phyloP scores from a whole-genome alignment of 1,284 basidiomycete genomes.

The Fomitopsis palustris region DNA sequence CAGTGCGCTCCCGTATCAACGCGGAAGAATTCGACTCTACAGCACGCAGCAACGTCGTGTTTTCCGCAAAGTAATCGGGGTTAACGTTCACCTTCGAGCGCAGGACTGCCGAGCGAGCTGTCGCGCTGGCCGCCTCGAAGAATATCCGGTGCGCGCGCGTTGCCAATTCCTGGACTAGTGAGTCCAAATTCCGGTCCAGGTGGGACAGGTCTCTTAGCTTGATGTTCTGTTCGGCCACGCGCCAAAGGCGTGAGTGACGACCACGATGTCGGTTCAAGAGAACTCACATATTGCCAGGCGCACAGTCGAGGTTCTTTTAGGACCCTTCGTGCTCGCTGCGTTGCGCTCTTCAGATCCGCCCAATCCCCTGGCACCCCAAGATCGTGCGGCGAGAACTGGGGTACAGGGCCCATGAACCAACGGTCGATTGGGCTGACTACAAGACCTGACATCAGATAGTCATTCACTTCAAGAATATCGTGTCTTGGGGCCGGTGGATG shows the following conservation, averaged over 20 bases:
- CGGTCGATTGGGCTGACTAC: conserved; percentile 65
- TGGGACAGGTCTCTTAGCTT: conserved; percentile 47
- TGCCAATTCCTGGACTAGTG: conserved; percentile 59
- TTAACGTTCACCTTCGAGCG: conserved; percentile 7
- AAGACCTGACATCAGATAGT: conserved; percentile 72
- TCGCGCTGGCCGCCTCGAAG: conserved; percentile 56
- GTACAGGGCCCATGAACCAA: conserved; percentile 70
- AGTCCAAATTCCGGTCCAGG: conserved; percentile 68
- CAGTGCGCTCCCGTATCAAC: conserved; percentile 51
- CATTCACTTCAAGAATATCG: conserved; percentile 77
- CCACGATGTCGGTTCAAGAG: not conserved
- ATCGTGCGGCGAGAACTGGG: conserved; percentile 53
- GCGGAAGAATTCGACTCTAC: conserved; percentile 10
- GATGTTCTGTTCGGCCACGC: conserved; percentile 38
- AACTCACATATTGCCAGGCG: conserved; percentile 23
- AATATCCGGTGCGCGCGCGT: conserved; percentile 60
- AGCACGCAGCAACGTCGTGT: conserved; percentile 6
- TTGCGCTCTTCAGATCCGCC: conserved; percentile 22
- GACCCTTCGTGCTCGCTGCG: conserved; percentile 45
- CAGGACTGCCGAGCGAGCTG: conserved; percentile 55
- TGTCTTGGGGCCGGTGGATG: conserved; percentile 48
- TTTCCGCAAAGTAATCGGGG: conserved; percentile 4
- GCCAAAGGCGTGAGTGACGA: not conserved
- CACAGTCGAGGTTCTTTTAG: conserved; percentile 37
- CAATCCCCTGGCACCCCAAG: conserved; percentile 38